Conservation (phyloP, 805 yeast genomes). For the Teunomyces aglyptinius region DNA sequence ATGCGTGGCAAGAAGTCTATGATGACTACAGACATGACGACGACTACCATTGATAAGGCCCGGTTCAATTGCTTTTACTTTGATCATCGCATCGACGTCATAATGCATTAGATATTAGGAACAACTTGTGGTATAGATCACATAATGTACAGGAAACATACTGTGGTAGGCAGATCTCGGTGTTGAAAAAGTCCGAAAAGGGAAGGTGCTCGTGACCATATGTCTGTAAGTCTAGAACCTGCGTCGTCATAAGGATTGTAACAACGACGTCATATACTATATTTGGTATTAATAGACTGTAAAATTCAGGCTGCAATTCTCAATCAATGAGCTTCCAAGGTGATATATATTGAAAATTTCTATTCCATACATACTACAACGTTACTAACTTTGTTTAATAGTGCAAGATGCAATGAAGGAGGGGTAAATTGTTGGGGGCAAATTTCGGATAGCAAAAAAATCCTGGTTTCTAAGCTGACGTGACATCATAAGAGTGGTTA, state of each 20-base stretch:
- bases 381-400: no score
- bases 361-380: no score
- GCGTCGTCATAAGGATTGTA: not conserved
- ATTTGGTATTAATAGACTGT: not conserved
- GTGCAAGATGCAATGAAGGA: not conserved
- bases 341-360: no score
- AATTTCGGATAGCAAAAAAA: no score
- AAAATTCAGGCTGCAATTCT: no score
- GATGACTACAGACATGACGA: constrained; percentile 45
- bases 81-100: not conserved
- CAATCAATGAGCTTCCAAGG: no score
- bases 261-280: not conserved
- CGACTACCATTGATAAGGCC: constrained; percentile 20
- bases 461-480: not conserved
- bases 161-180: not conserved
- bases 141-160: not conserved
- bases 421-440: not conserved
- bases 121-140: not conserved
- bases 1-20: constrained; percentile 35
- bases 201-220: not conserved
- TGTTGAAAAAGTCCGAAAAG: not conserved
- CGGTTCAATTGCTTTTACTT: constrained; percentile 2
- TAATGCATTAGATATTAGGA: not conserved
- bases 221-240: not conserved
- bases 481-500: constrained; percentile 4